phyloP scores from a whole-genome alignment of 495 filamentous ascomycete species.

The Penicillium ucsense region DNA sequence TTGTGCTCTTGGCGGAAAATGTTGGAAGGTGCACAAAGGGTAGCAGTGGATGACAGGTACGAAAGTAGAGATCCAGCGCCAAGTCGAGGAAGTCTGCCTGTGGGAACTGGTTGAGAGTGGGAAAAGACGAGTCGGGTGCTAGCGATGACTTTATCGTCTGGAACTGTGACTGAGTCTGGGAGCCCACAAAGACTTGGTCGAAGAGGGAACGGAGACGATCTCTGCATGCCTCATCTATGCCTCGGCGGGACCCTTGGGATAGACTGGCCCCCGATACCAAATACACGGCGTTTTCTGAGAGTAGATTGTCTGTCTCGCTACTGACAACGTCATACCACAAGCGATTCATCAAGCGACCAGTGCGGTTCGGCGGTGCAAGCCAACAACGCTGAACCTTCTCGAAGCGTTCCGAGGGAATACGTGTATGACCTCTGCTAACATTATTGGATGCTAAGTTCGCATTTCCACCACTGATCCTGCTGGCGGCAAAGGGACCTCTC shows the following conservation, averaged over 20 bases:
- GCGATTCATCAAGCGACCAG: slow-evolving; percentile 37
- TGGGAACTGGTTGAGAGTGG: slow-evolving; percentile 29
- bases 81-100: slow-evolving; percentile 46
- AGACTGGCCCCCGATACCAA: slow-evolving; percentile 12
- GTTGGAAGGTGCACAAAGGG: slow-evolving; percentile 43
- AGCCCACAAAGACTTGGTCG: slow-evolving; percentile 14
- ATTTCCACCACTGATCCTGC: too few species aligned
- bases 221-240: slow-evolving; percentile 41
- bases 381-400: slow-evolving; percentile 41
- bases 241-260: slow-evolving; percentile 33
- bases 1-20: slow-evolving; percentile 38
- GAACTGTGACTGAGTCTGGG: slow-evolving; percentile 16
- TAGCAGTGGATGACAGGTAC: slow-evolving; percentile 41
- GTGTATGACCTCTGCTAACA: slow-evolving; percentile 21
- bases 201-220: slow-evolving; percentile 33
- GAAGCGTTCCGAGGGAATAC: slow-evolving; percentile 40
- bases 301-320: slow-evolving; percentile 36
- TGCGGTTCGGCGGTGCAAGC: slow-evolving; percentile 33
- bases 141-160: slow-evolving; percentile 18
- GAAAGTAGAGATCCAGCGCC: slow-evolving; percentile 45
- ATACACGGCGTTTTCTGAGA: slow-evolving; percentile 22
- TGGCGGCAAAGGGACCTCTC: slow-evolving; percentile 1
- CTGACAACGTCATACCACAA: slow-evolving; percentile 39
- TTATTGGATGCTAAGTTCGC: slow-evolving; percentile 2
- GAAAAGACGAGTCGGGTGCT: slow-evolving; percentile 13